Base-by-base conservation (phyloP, 2,329 filamentous ascomycete genomes). In the Fusarium sp. region DNA sequence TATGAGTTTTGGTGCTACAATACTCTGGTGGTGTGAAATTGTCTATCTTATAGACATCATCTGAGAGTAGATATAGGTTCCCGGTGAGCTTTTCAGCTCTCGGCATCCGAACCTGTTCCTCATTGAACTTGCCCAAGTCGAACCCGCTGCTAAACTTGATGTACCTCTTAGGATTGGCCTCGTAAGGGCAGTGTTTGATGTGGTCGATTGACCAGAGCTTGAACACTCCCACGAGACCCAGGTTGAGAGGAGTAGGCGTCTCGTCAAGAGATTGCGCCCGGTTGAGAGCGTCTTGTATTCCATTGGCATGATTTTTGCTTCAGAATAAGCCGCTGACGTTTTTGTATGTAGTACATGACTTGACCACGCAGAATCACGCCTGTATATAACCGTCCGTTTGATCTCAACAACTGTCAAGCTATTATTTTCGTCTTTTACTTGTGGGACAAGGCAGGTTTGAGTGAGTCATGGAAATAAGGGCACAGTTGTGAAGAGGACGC, bases 1-100 rank as follows among this genome's bases (percentile, higher is more conserved):
- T 22, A 1, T 30, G 33, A 7, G 15, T 8, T 31, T 58, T 22
- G 10, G 42, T 30, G 18, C 41, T 31, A 18, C 20, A 16, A 14
- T 36, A 20, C 26, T 36, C 14, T 20, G 33, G 33, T 10, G 31
- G 33, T 1, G 12, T 30, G 26, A 50, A 31, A 2, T 14, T 8
- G 4, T 8, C 10, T 0, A 48, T 1, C 0, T 33, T 1, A 44
- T 1, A 20, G n/a, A 5, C 39, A 16, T 2, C 3, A 7, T 57
- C 7, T 13, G 10, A 20, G 13, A 57, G 30, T 7, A 45, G 7
- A 28, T 18, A 4, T 13, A 35, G 28, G 39, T 24, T 3, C n/a
- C 54, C 28, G 1, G 8, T 26, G 10, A n/a, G 28, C 22, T 16
- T n/a, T 30, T 33, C 1, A 26, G 38, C 36, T 56, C 30, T 16